Conservation (phyloP, 352 stramenopile genomes). For the Proteromonas lacertae region DNA sequence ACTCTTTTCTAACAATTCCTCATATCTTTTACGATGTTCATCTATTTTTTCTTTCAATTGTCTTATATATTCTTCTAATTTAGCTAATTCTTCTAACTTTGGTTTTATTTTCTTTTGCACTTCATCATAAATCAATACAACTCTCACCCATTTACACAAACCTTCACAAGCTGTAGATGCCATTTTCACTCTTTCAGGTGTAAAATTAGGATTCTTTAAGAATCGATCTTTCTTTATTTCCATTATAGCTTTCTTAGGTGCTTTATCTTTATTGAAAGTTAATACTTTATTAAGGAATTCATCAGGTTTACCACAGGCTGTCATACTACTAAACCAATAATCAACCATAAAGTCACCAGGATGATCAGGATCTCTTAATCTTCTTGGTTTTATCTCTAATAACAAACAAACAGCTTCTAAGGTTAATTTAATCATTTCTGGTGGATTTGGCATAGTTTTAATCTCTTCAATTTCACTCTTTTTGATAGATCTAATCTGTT, state of each 20-base stretch:
- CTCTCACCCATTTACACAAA: constrained; percentile 61
- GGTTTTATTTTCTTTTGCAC: constrained; percentile 61
- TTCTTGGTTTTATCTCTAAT: constrained; percentile 39
- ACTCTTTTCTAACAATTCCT: no score
- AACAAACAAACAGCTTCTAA: constrained; percentile 63
- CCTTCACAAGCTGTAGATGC: constrained; percentile 52
- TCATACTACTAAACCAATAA: constrained; percentile 48
- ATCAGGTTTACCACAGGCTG: constrained; percentile 53
- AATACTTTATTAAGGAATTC: constrained; percentile 49
- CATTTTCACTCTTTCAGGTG: constrained; percentile 26
- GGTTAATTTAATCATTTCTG: constrained; percentile 31
- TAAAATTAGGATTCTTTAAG: constrained; percentile 50
- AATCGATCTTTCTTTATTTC: constrained; percentile 28
- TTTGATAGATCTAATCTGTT: constrained; percentile 43
- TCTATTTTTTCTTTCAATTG: no score
- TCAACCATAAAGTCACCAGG: no score
- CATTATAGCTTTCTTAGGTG: constrained; percentile 17
- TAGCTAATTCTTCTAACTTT: constrained; percentile 21
- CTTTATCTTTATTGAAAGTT: constrained; percentile 17
- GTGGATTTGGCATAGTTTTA: constrained; percentile 7
- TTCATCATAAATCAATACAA: constrained; percentile 63
- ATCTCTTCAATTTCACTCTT: constrained; percentile 10
- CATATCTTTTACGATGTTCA: no score
- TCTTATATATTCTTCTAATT: constrained; percentile 1
- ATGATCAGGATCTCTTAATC: no score